phyloP scores from a whole-genome alignment of 768 basidiomycete genomes.

The Tremella mesenterica region DNA sequence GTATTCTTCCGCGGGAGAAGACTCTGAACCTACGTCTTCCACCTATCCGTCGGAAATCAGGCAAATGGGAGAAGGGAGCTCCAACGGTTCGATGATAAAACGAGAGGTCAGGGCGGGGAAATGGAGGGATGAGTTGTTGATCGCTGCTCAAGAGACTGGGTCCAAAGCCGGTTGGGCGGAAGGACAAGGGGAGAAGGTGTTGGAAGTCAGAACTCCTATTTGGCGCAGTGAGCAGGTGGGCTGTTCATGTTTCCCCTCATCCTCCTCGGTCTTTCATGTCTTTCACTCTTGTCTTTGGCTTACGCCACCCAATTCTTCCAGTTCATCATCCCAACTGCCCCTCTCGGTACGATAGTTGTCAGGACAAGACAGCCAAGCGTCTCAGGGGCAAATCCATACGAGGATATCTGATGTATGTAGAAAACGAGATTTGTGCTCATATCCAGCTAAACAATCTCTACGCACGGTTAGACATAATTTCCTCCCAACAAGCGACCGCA shows the following conservation, averaged over 20 bases:
- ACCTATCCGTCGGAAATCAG: background rate
- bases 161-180: slow-evolving; percentile 24
- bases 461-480: slow-evolving; percentile 21
- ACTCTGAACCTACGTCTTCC: slow-evolving; percentile 10
- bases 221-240: slow-evolving; percentile 39
- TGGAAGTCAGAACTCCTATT: slow-evolving; percentile 39
- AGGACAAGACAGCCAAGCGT: background rate
- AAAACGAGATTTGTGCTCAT: too few species aligned
- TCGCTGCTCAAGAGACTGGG: background rate
- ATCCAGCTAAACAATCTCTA: slow-evolving; percentile 31
- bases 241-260: background rate
- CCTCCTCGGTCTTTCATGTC: background rate
- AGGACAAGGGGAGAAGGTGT: slow-evolving; percentile 31
- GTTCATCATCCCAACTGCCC: background rate
- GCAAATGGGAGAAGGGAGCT: background rate
- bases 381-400: too few species aligned
- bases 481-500: slow-evolving; percentile 6
- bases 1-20: slow-evolving; percentile 38
- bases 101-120: background rate
- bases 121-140: slow-evolving; percentile 5
- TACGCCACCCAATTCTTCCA: background rate
- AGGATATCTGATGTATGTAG: too few species aligned
- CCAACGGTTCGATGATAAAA: background rate
- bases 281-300: background rate
- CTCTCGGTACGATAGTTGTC: background rate